Conservation (phyloP, 2,329 filamentous ascomycete genomes). For the Clathrospora elynae region DNA sequence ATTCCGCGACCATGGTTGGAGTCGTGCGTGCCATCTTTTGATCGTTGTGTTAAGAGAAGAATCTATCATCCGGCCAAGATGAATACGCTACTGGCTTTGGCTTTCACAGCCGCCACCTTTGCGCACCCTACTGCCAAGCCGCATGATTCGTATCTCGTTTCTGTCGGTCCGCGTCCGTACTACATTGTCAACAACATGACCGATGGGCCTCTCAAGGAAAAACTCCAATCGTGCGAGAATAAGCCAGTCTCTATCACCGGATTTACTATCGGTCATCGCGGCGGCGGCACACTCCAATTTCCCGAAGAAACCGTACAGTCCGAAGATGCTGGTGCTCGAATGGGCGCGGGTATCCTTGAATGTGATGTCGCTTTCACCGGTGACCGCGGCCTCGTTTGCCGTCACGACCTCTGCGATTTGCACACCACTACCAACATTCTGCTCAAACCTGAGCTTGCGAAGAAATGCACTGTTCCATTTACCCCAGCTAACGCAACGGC, state of each 20-base stretch:
- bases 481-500: conserved; percentile 52
- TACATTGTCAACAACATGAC: conserved; percentile 69
- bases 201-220: conserved; percentile 62
- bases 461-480: conserved; percentile 68
- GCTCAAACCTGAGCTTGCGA: conserved; percentile 63
- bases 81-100: conserved; percentile 5
- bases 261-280: conserved; percentile 68
- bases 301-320: conserved; percentile 68
- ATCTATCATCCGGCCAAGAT: neutral
- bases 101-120: conserved; percentile 15
- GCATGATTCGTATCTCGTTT: conserved; percentile 48
- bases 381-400: conserved; percentile 69
- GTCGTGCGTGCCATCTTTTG: neutral
- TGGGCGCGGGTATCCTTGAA: conserved; percentile 70
- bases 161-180: conserved; percentile 67
- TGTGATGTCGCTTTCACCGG: conserved; percentile 71
- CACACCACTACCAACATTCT: conserved; percentile 73
- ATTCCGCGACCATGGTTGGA: neutral
- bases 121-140: conserved; percentile 20
- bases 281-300: conserved; percentile 63
- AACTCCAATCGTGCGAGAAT: conserved; percentile 64
- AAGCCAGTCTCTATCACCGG: conserved; percentile 57
- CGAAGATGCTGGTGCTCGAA: conserved; percentile 65
- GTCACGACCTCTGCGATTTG: conserved; percentile 70
- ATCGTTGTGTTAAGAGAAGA: neutral